A percentile compares a stretch with the other conserved stretches of the same genome.
Evolutionary conservation across 2,329 filamentous ascomycete genomes (phyloP).

Genomic region (Aspergillus latus): DNA sequence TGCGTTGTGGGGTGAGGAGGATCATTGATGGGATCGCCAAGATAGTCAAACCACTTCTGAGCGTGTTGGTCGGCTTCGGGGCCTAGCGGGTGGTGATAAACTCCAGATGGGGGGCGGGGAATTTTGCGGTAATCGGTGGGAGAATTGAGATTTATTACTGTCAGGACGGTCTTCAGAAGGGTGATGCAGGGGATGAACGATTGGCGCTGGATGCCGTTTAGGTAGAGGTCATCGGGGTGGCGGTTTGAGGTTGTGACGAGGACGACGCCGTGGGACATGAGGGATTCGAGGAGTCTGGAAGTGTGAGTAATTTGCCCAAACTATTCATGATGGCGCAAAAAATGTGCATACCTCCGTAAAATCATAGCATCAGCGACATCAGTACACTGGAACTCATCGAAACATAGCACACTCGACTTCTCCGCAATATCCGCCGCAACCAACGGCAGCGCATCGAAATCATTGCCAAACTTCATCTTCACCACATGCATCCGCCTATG

Average conservation of each 20-base stretch:
- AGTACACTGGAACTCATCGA: constrained; percentile 98
- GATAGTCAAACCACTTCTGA: constrained; percentile 92
- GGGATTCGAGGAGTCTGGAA: constrained; percentile 70
- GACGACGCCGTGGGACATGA: constrained; percentile 98
- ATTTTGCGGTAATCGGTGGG: constrained; percentile 97
- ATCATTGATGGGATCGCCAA: constrained; percentile 76
- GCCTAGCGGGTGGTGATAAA: constrained; percentile 89
- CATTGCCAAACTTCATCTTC: constrained; percentile 84
- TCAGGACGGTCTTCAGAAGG: constrained; percentile 77
- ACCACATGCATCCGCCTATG: constrained; percentile 87
- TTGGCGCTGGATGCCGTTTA: constrained; percentile 93
- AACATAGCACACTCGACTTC: constrained; percentile 82
- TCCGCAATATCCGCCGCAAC: constrained; percentile 93
- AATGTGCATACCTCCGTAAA: constrained; percentile 61
- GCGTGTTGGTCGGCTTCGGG: constrained; percentile 74
- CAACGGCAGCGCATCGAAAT: constrained; percentile 86
- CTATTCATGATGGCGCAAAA: not conserved
- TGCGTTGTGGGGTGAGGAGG: constrained; percentile 77
- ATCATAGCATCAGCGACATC: constrained; percentile 99
- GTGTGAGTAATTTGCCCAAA: not conserved
- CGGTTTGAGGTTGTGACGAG: constrained; percentile 94
- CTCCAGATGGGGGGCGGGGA: constrained; percentile 83
- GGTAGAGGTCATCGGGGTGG: constrained; percentile 95
- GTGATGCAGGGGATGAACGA: constrained; percentile 95
- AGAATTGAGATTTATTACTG: constrained; percentile 92